These are phyloP conservation scores for Psophocarpus tetragonolobus DNA, from an alignment of 306 rosid species.

Conservation along the genomic window DNA sequence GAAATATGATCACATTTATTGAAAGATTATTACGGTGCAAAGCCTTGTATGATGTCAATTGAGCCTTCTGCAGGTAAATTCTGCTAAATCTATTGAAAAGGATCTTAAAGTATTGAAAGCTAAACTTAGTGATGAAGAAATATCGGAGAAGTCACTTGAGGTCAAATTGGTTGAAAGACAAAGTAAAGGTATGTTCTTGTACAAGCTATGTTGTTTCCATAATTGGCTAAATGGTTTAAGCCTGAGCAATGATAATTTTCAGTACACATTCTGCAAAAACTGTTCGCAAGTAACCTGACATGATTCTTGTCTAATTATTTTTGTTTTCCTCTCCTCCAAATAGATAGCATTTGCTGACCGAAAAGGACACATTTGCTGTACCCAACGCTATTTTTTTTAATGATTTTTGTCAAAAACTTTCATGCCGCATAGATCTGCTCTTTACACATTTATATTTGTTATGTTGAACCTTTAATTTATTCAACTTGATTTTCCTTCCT, in stretches of 20 bases:
- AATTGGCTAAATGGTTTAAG: slow-evolving; percentile 8
- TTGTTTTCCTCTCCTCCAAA: neutral
- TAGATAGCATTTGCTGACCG: slow-evolving; percentile 8
- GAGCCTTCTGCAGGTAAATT: slow-evolving; percentile 59
- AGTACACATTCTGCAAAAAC: neutral
- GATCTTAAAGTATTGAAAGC: slow-evolving; percentile 66
- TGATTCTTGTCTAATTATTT: slow-evolving; percentile 11
- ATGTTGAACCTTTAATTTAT: neutral
- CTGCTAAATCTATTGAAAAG: slow-evolving; percentile 73
- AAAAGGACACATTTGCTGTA: neutral
- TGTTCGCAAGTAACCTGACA: neutral
- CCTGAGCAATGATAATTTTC: neutral
- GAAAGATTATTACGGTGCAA: slow-evolving; percentile 17
- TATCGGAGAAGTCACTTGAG: slow-evolving; percentile 76
- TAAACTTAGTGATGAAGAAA: slow-evolving; percentile 70
- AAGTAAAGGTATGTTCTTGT: slow-evolving; percentile 60
- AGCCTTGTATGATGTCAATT: slow-evolving; percentile 26
- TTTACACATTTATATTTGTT: slow-evolving; percentile 12
- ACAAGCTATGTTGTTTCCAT: slow-evolving; percentile 18
- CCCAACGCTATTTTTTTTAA: neutral
- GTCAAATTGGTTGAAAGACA: slow-evolving; percentile 67
- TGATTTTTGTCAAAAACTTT: neutral
- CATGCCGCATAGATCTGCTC: neutral
- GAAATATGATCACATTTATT: slow-evolving; percentile 27
- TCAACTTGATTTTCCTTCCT: slow-evolving; percentile 4